These are phyloP conservation scores for Globomyces sp. DNA, from an alignment of 371 early-diverging fungal genomes.

Conservation along the genomic window DNA sequence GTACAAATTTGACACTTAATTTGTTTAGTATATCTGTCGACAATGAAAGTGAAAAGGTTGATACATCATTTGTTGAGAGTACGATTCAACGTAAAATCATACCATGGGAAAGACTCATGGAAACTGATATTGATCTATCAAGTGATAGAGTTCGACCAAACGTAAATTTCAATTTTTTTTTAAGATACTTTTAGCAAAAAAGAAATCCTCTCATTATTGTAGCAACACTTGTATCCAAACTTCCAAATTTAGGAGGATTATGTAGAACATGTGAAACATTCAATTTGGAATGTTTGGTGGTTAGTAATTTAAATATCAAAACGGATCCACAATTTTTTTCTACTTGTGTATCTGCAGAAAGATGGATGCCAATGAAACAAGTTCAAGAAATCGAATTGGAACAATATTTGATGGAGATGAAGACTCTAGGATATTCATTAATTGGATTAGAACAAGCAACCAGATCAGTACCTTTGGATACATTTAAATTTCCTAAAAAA, in stretches of 20 bases:
- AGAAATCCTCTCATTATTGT: constrained; percentile 61
- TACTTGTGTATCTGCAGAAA: constrained; percentile 54
- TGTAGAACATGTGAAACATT: constrained; percentile 68
- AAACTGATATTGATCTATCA: constrained; percentile 40
- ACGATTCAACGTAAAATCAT: constrained; percentile 61
- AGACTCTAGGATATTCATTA: constrained; percentile 56
- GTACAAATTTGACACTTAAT: too few relatives aligned
- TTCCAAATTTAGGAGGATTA: constrained; percentile 65
- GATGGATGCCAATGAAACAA: constrained; percentile 66
- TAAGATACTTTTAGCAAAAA: constrained; percentile 31
- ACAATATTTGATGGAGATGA: constrained; percentile 47
- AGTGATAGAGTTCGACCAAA: background rate
- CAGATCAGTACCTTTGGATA: constrained; percentile 51
- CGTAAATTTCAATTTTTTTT: constrained; percentile 16
- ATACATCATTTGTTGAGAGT: constrained; percentile 20
- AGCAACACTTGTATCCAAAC: constrained; percentile 56
- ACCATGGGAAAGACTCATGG: constrained; percentile 60
- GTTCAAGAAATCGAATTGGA: constrained; percentile 47
- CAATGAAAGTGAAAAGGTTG: background rate
- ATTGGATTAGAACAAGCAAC: constrained; percentile 69
- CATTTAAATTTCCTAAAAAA: constrained; percentile 57
- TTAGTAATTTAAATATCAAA: constrained; percentile 46
- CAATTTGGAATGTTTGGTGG: constrained; percentile 55
- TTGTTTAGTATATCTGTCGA: background rate
- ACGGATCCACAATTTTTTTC: constrained; percentile 52